A percentile compares a stretch with the other conserved stretches of the same genome.
Evolutionary conservation across 345 rosid species (phyloP).

Genomic region (Boechera divaricarpa): DNA sequence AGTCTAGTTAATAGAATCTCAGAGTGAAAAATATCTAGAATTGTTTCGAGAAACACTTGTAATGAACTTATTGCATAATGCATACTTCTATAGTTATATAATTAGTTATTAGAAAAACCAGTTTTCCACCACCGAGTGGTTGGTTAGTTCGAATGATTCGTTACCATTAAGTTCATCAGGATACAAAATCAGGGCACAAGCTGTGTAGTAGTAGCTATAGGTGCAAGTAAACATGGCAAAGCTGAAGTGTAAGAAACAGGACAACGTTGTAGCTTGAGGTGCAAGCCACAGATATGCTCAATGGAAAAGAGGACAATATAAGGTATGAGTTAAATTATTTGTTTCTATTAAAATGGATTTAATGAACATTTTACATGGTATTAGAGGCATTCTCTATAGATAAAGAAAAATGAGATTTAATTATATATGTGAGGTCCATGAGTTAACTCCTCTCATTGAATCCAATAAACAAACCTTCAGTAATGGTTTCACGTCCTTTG

Average conservation of each 20-base stretch:
- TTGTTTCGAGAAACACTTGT: background rate
- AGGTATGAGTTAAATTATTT: no score
- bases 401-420: background rate
- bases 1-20: background rate
- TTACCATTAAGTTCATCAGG: no score
- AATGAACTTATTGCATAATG: background rate
- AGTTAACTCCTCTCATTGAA: background rate
- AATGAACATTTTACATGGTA: background rate
- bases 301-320: no score
- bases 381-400: background rate
- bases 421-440: background rate
- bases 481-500: background rate
- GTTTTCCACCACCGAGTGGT: no score
- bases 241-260: background rate
- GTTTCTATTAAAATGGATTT: no score
- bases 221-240: background rate
- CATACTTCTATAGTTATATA: no score
- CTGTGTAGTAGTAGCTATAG: background rate
- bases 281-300: no score
- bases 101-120: no score
- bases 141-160: no score
- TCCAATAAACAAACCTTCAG: background rate
- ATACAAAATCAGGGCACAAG: no score
- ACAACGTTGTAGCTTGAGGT: no score
- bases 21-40: background rate